Conservation (phyloP, 345 rosid species). For the Salix arbutifolia region DNA sequence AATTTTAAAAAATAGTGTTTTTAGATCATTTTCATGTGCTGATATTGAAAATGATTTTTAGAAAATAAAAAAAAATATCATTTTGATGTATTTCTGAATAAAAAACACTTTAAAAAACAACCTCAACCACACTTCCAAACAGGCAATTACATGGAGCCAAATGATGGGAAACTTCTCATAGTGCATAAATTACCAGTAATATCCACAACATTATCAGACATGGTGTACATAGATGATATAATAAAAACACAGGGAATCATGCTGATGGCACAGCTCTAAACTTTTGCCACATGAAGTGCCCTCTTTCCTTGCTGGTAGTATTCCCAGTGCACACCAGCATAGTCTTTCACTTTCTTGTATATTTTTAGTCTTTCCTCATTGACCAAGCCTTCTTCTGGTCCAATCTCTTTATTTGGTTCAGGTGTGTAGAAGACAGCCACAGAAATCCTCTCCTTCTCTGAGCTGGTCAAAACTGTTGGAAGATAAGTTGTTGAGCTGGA, state of each 20-base stretch:
- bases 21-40: too few relatives aligned
- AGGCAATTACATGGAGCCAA: not conserved
- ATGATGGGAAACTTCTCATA: not conserved
- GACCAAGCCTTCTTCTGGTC: conserved; percentile 30
- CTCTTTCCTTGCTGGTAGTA: conserved; percentile 32
- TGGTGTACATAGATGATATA: not conserved
- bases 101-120: too few relatives aligned
- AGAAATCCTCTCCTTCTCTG: conserved; percentile 11
- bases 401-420: conserved; percentile 23
- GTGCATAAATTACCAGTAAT: not conserved
- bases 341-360: conserved; percentile 23
- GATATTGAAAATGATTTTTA: too few relatives aligned
- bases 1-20: too few relatives aligned
- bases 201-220: not conserved
- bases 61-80: too few relatives aligned
- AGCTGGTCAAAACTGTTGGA: conserved; percentile 3
- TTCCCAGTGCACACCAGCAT: conserved; percentile 22
- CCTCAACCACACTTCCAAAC: too few relatives aligned
- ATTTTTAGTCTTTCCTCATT: conserved; percentile 8
- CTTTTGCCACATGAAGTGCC: conserved; percentile 26
- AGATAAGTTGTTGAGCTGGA: too few relatives aligned
- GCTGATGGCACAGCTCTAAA: not conserved
- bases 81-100: too few relatives aligned
- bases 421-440: conserved; percentile 20
- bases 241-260: not conserved